These are phyloP conservation scores for Brassica hybrid DNA, from an alignment of 441 rosid species.

Conservation along the genomic window DNA sequence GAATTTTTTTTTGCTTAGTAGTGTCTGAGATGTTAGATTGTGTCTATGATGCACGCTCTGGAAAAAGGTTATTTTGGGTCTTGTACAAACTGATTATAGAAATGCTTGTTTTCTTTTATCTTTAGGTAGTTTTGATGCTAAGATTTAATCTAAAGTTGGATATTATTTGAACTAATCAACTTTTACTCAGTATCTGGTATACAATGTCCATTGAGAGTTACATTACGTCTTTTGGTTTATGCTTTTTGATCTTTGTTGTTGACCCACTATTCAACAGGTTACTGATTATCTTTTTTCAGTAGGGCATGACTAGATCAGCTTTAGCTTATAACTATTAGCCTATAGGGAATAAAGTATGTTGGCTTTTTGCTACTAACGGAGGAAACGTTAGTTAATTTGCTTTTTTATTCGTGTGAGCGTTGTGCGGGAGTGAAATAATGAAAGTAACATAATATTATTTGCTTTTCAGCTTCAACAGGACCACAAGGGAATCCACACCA, in stretches of 20 bases:
- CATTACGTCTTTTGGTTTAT: not conserved
- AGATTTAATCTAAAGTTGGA: not conserved
- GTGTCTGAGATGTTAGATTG: too few relatives aligned
- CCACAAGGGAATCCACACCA: constrained; percentile 87
- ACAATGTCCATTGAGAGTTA: not conserved
- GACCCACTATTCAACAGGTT: constrained; percentile 10
- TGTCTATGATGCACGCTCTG: constrained; percentile 4
- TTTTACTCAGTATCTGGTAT: not conserved
- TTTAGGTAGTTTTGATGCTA: not conserved
- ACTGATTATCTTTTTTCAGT: constrained; percentile 8
- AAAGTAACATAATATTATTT: constrained; percentile 9
- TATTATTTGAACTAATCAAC: not conserved
- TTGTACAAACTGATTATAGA: too few relatives aligned
- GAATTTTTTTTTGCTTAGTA: not conserved
- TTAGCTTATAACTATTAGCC: too few relatives aligned
- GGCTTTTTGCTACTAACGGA: constrained; percentile 34
- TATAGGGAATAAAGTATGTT: constrained; percentile 16
- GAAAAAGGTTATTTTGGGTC: not conserved
- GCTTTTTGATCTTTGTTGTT: not conserved
- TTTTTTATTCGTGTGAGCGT: constrained; percentile 13
- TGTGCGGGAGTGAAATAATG: not conserved
- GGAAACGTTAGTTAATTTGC: constrained; percentile 27
- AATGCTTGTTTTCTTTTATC: too few relatives aligned
- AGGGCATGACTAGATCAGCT: constrained; percentile 5
- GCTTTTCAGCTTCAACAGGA: constrained; percentile 49